Base-by-base conservation (phyloP, 2,329 filamentous ascomycete species). In the Diaporthe australafricana region DNA sequence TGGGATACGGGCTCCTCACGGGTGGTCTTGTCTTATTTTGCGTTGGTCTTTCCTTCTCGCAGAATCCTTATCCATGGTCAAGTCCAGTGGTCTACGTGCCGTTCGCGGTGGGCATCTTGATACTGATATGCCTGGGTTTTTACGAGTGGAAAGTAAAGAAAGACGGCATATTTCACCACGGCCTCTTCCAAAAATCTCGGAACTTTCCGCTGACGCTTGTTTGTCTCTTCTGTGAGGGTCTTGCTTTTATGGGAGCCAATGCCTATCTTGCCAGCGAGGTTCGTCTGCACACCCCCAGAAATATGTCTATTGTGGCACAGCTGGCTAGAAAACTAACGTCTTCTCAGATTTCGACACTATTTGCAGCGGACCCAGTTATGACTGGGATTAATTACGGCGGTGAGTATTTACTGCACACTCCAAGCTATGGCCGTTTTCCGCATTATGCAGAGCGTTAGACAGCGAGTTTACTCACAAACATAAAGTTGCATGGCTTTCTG, bases 41-140 rank as follows among this genome's bases (percentile, higher is more conserved):
- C 22, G 38, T 60, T 45, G 56, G 56, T 7, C 56, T 60, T 12
- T 60, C 56, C 3, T 60, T 45, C 25, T 60, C 56, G 2, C 56
- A 30, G 22, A 60, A 60, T 45, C 56, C 56, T 22, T 60, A 60
- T 30, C 56, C 56, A 1, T 60, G 56, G 56, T 60, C 56, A 60
- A 60, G 56, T 9, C 56, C 56, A 30, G 56, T 60, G 22, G 56
- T 45, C 16, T 60, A 45, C 9, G 56, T 25, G 20, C 56, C 56
- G 30, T 60, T 60, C 16, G 4, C 56, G 8, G 56, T 60, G 9
- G 56, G 56, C 5, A 42, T 60, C 2, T 14, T 60, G 20, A 7
- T 60, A 12, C 17, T 60, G 22, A 14, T n/a, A 27, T 60, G 56
- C 22, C 35, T 60, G 7, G 56, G 56, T 1, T 12, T 60, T 30